Evolutionary conservation across 495 filamentous ascomycete genomes (phyloP), one percentile per base, ranked within the genome.

Genomic region (Penicillium longicatenatum): DNA sequence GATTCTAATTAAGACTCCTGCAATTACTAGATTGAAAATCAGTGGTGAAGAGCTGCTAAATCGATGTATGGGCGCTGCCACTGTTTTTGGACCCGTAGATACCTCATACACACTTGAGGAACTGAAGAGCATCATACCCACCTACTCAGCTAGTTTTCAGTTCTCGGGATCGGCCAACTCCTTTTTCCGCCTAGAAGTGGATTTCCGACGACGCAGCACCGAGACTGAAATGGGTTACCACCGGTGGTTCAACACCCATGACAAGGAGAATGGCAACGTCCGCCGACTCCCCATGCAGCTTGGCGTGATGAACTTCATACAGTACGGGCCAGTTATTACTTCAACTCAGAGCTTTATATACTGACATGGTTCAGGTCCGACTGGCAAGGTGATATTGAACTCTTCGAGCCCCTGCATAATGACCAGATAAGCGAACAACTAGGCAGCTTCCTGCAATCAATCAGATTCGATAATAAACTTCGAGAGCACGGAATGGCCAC

Each of bases 81-180:
- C 74, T 26, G 66, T 85, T 3, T 84, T 91, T 42, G 74, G 77
- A 26, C 67, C 72, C 1, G 67, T 81, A 29, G 75, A 75, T 24
- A 71, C 73, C 44, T 77, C 73, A 17, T 69, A 56, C 6, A 30
- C 24, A 19, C 42, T 64, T 2, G 5, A 17, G 2, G 60, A 65
- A 0, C 44, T 80, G 6, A 31, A 62, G 51, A 52, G 54, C 10
- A 57, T 70, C 4, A 64, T 64, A 33, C 70, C 71, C 7, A 60
- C 62, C 9, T 72, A 73, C 47, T 70, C 74, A 1, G 80, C 74
- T 5, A 70, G 64, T 19, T 81, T 82, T 47, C 72, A 79, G 24
- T 77, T 82, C 35, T n/a, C 62, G 7, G 59, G 69, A 7, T 42
- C 42, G 4, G 53, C 69, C 7, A 66, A 68, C 20, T 59, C 62